These are phyloP conservation scores for Venturia carpophila DNA, from an alignment of 2,329 filamentous ascomycete genomes.

Conservation along the genomic window DNA sequence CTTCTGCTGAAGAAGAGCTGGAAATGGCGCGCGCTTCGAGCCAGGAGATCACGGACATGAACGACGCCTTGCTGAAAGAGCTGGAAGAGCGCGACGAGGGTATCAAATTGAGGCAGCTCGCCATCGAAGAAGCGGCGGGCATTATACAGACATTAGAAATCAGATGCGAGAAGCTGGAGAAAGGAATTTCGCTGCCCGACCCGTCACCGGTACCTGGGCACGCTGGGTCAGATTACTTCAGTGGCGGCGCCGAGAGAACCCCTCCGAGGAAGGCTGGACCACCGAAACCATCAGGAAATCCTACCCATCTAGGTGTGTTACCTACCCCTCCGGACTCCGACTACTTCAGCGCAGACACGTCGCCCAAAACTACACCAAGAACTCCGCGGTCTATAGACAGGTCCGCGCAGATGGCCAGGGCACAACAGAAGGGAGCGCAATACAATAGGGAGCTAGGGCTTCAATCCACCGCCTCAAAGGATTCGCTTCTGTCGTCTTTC, in stretches of 20 bases:
- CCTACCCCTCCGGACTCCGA: constrained; percentile 17
- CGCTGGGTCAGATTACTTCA: constrained; percentile 20
- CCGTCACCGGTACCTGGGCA: not conserved
- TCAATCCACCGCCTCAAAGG: constrained; percentile 15
- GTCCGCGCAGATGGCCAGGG: constrained; percentile 9
- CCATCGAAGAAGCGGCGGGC: constrained; percentile 19
- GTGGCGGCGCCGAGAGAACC: constrained; percentile 13
- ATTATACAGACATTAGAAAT: constrained; percentile 18
- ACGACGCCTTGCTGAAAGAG: constrained; percentile 18
- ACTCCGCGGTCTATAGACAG: constrained; percentile 3
- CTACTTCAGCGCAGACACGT: constrained; percentile 18
- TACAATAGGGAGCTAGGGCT: constrained; percentile 18
- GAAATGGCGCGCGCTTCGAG: constrained; percentile 13
- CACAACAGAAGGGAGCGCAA: constrained; percentile 6
- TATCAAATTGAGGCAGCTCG: constrained; percentile 16
- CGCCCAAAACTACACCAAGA: constrained; percentile 15
- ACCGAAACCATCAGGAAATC: not conserved
- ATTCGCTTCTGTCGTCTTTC: constrained; percentile 17
- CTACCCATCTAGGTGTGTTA: not conserved
- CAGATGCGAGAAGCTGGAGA: constrained; percentile 8
- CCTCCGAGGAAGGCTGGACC: not conserved
- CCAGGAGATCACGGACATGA: constrained; percentile 16
- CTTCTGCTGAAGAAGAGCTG: constrained; percentile 12
- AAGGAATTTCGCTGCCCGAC: not conserved
- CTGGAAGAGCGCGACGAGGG: constrained; percentile 16